phyloP scores from a whole-genome alignment of 208 protist genomes.

The Leishmania mexicana region DNA sequence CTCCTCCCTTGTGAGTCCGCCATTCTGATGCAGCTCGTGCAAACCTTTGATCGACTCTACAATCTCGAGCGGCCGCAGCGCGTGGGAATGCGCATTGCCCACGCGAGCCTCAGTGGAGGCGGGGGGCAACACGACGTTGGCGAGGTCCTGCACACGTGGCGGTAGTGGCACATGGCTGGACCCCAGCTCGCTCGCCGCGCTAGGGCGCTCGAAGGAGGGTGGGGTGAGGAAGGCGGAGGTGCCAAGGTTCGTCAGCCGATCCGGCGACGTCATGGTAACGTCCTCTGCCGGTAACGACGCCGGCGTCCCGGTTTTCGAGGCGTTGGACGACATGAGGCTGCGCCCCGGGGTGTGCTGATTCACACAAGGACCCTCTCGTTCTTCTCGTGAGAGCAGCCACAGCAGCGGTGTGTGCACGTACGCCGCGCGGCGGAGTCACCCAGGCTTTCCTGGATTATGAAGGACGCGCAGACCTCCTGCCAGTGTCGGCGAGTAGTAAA shows the following conservation, averaged over 20 bases:
- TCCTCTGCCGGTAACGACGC: background rate
- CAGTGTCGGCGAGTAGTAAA: background rate
- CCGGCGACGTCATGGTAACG: background rate
- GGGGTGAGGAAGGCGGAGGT: background rate
- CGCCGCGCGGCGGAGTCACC: background rate
- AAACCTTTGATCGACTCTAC: slow-evolving; percentile 66
- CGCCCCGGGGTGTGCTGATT: background rate
- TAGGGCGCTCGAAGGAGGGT: background rate
- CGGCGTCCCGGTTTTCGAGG: background rate
- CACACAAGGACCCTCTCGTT: background rate
- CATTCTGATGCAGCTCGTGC: slow-evolving; percentile 67
- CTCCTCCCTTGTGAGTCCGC: slow-evolving; percentile 72
- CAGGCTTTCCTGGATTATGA: background rate
- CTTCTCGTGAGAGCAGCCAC: background rate
- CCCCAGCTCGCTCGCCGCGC: background rate
- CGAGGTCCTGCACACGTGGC: slow-evolving; percentile 9
- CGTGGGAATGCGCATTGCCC: slow-evolving; percentile 20
- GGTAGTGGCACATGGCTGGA: background rate
- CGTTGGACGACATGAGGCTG: slow-evolving; percentile 1
- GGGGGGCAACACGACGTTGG: background rate
- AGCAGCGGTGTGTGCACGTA: background rate
- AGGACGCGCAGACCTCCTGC: background rate
- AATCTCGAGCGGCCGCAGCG: slow-evolving; percentile 47
- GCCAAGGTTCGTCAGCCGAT: background rate
- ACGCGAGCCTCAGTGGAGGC: background rate